Conservation (phyloP, 495 filamentous ascomycete genomes). For the Daldinia vernicosa region DNA sequence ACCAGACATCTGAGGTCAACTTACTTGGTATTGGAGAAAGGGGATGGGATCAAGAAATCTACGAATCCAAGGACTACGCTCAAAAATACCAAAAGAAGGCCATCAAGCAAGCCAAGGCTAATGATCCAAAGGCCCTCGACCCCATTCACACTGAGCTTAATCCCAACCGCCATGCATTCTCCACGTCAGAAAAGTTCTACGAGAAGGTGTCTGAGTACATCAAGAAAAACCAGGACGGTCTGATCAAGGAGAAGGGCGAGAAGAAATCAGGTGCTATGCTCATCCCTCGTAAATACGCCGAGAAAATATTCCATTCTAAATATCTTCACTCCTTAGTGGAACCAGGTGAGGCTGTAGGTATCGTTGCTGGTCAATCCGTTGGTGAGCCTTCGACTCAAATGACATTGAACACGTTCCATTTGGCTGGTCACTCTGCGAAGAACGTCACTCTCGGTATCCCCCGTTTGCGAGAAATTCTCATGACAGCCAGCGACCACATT, state of each 20-base stretch:
- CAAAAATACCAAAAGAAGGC: constrained; percentile 83
- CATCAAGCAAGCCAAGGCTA: constrained; percentile 75
- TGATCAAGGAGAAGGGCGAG: constrained; percentile 80
- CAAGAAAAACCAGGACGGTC: constrained; percentile 75
- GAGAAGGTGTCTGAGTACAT: constrained; percentile 69
- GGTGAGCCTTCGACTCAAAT: constrained; percentile 98
- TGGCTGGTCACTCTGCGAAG: constrained; percentile 97
- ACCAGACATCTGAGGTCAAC: constrained; percentile 63
- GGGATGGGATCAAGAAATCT: constrained; percentile 56
- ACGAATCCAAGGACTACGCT: constrained; percentile 64
- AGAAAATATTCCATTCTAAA: constrained; percentile 85
- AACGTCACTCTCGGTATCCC: constrained; percentile 99
- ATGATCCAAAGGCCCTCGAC: constrained; percentile 73
- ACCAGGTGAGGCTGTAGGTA: constrained; percentile 96
- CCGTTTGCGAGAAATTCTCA: constrained; percentile 94
- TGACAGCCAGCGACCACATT: constrained; percentile 91
- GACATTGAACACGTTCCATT: constrained; percentile 99
- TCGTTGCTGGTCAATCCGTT: constrained; percentile 95
- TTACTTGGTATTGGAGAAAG: constrained; percentile 50
- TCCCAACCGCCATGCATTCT: constrained; percentile 79
- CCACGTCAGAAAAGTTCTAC: constrained; percentile 89
- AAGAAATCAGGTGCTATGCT: constrained; percentile 46
- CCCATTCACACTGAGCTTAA: constrained; percentile 77
- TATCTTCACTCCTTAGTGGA: constrained; percentile 94
- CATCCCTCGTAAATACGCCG: constrained; percentile 77